Evolutionary conservation across 1,139 yeast species (phyloP), one percentile per base, ranked within the genome.

Genomic region (Yamadazyma conglobata): DNA sequence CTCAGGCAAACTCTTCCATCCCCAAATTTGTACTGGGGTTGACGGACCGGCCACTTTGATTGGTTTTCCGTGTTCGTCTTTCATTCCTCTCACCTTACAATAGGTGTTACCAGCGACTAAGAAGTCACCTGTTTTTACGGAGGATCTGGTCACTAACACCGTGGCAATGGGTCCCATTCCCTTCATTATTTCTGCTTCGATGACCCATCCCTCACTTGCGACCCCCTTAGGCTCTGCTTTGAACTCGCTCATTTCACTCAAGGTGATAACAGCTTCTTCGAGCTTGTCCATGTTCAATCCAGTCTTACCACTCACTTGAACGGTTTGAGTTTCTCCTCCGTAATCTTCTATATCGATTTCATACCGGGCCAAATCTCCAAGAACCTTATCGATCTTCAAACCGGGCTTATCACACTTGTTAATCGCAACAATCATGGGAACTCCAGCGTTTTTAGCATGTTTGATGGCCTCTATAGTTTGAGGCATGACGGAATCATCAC

Each of bases 401-500:
- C 83, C 83, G 1, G 76, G 85, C 46, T 80, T 82, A 54, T 91
- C 99, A 47, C 94, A 84, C 56, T 91, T 91, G 48, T 93, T 91
- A 30, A 93, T 74, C 2, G 97, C 97, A 3, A 91, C 95, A 37
- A 91, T 81, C 42, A 89, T 69, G 1, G 93, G 94, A 15, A 86
- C 94, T 1, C 86, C 85, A 0, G 91, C 79, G 32, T 76, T 77
- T 44, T 83, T 81, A 8, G 95, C 91, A 55, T 93, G 98, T 47
- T 85, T 87, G 35, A 91, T 87, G 2, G 98, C 97, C 56, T 91
- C 99, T 25, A 80, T 71, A 0, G 99, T 93, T 52, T 91, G 99
- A 0, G 98, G 97, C 94, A 84, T 91, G 15, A 93, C 94, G 1
- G 96, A 85, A 58, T 91, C 99, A 56, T 91, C 97, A 1, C 95